Evolutionary conservation across 768 basidiomycete genomes (phyloP).

Genomic region (Suillus sp.): DNA sequence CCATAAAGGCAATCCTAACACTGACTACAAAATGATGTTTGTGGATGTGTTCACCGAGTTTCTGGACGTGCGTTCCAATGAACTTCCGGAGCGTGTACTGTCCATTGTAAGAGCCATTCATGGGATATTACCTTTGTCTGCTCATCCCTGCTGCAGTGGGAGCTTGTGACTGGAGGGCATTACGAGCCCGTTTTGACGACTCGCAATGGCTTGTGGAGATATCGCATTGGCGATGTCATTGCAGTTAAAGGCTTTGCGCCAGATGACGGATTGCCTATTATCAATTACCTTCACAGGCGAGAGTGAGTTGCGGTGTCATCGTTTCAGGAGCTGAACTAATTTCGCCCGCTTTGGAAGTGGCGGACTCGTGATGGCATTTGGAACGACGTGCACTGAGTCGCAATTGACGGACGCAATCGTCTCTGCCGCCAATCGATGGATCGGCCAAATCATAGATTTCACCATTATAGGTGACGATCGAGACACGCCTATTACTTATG

Average conservation of each 20-base stretch:
- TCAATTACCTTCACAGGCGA: conserved; percentile 8
- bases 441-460: conserved; percentile 12
- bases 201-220: conserved; percentile 18
- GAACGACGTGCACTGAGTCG: neutral
- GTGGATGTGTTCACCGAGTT: conserved; percentile 8
- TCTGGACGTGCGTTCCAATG: neutral
- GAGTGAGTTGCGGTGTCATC: neutral
- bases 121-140: neutral
- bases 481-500: neutral
- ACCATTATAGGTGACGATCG: conserved; percentile 12
- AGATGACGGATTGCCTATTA: conserved; percentile 13
- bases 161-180: conserved; percentile 9
- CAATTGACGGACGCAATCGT: conserved; percentile 2
- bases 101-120: neutral
- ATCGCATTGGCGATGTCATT: conserved; percentile 13
- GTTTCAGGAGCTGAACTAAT: neutral
- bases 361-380: conserved; percentile 10
- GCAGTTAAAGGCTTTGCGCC: conserved; percentile 16
- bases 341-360: conserved; percentile 9
- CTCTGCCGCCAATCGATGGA: neutral
- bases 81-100: neutral
- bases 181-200: conserved; percentile 17
- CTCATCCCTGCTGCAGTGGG: neutral
- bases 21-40: neutral
- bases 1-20: neutral